Base-by-base conservation (phyloP, 75 land plant genomes). In the Pseudotsuga menziesii region DNA sequence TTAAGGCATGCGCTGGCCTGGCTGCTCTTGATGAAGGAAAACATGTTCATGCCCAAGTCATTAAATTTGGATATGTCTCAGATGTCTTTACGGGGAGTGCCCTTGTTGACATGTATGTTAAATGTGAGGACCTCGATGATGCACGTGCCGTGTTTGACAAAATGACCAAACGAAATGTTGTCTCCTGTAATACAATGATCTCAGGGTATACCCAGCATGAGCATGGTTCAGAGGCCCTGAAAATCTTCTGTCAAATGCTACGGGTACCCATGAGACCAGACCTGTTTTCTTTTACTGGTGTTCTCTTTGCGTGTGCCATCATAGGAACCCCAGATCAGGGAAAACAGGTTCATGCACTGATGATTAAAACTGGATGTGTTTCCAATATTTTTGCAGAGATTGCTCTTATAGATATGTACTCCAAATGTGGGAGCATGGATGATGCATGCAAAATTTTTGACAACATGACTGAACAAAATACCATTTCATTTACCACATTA, bases 401-500 rank as follows among this genome's bases (percentile, higher is more conserved):
- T 79, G 73, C 91, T 8, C 75, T 93, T 44, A 66, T 91, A 63
- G 93, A 89, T 73, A 80, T 85, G 63, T 93, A 91, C 85, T 78
- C 85, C 22, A 93, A 89, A 29, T 89, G 89, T 72, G 81, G 80
- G 27, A 63, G 63, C 25, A 48, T 89, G 15, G 81, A 77, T 4
- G 69, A 77, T 66, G 83, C 98, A 9, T 56, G 60, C 61, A 75
- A 61, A 23, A 59, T 91, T 15, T 95, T 95, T 63, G 22, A 76
- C 36, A n/a, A 77, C 56, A 76, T 89, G 80, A 57, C 77, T 14
- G 72, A 15, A 25, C 82, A 74, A 72, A 79, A 88, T 76, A 20
- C 82, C 69, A 77, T 93, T 8, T 73, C 89, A 36, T 95, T 96
- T 96, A 91, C 86, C 77, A 85, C 91, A 2, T 86, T 95, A 87